Evolutionary conservation across 2,329 filamentous ascomycete genomes (phyloP).

Genomic region (Scedosporium boydii): DNA sequence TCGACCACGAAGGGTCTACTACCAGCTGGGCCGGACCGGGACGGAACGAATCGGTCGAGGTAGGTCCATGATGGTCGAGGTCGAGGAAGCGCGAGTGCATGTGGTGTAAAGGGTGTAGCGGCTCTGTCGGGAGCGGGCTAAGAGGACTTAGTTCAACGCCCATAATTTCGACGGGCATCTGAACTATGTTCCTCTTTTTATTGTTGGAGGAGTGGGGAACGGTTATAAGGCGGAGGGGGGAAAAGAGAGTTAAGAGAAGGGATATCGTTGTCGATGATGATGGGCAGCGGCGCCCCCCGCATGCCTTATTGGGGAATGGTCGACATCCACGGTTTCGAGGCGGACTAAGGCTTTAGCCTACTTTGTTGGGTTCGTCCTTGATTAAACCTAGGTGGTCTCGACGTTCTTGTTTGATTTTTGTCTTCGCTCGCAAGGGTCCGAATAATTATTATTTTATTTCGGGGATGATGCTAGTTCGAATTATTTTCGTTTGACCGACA

Average conservation of each 20-base stretch:
- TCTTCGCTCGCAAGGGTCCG: too few species aligned
- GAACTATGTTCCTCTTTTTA: not conserved
- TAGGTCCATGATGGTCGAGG: not conserved
- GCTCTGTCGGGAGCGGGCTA: not conserved
- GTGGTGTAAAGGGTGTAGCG: not conserved
- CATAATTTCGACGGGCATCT: not conserved
- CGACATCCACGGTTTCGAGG: not conserved
- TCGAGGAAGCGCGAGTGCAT: not conserved
- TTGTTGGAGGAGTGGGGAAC: not conserved
- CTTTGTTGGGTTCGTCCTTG: not conserved
- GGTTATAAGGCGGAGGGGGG: not conserved
- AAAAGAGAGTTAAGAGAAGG: not conserved
- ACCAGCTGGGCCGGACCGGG: not conserved
- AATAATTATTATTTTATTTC: not conserved
- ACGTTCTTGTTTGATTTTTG: not conserved
- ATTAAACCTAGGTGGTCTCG: not conserved
- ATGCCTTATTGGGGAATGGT: not conserved
- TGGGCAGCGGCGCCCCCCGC: not conserved
- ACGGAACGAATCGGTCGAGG: not conserved
- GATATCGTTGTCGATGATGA: not conserved
- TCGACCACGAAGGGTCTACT: not conserved
- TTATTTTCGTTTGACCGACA: too few species aligned
- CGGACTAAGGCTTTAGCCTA: not conserved
- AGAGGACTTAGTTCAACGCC: not conserved
- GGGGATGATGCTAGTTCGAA: not conserved